These are phyloP conservation scores for Cardamine occulta DNA, from an alignment of 345 rosid species.

Conservation along the genomic window DNA sequence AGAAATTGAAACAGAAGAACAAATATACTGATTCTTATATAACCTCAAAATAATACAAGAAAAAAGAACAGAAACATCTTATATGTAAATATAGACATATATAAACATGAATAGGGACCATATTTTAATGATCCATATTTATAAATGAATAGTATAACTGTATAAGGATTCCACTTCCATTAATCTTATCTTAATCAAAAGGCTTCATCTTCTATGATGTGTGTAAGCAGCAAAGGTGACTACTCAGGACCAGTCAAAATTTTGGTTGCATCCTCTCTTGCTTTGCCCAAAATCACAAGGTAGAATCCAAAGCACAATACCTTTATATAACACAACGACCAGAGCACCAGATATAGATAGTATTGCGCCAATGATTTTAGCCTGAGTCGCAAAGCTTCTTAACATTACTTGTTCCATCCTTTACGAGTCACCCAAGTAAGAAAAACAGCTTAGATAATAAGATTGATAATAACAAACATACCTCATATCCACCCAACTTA, in stretches of 20 bases:
- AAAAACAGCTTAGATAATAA: not conserved
- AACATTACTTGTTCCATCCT: slow-evolving; percentile 37
- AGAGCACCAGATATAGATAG: slow-evolving; percentile 44
- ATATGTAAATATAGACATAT: not conserved
- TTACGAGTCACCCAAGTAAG: not conserved
- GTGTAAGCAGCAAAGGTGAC: slow-evolving; percentile 17
- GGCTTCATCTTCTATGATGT: slow-evolving; percentile 24
- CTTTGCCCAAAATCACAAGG: slow-evolving; percentile 47
- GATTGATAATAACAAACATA: not conserved
- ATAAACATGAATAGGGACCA: not conserved
- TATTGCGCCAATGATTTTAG: slow-evolving; percentile 40
- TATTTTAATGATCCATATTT: not conserved
- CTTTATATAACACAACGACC: slow-evolving; percentile 34
- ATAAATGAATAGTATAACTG: not conserved
- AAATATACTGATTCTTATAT: not conserved
- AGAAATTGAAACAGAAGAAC: not conserved
- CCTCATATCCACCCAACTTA: not conserved
- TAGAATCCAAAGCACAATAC: slow-evolving; percentile 39
- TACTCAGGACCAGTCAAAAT: slow-evolving; percentile 14
- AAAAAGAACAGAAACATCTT: not conserved
- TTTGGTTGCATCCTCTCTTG: slow-evolving; percentile 38
- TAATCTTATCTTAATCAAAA: slow-evolving; percentile 1
- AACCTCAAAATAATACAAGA: not conserved
- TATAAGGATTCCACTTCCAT: not conserved
- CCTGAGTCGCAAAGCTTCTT: slow-evolving; percentile 37